These are phyloP conservation scores for Saccharomyces hybrid DNA, from an alignment of 1,139 yeast genomes.

Conservation along the genomic window DNA sequence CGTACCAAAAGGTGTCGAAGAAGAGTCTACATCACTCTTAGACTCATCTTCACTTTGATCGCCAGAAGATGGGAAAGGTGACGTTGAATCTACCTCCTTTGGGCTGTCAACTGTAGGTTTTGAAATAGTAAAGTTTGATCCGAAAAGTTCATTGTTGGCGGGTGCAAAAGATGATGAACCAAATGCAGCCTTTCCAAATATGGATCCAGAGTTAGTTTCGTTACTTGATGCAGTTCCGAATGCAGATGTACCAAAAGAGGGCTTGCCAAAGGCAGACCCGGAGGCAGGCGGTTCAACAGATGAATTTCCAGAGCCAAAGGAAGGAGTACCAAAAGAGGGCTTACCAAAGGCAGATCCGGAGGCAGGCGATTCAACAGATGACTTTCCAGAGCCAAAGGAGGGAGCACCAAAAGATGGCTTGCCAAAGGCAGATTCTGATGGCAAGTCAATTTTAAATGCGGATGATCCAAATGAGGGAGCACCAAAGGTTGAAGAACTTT, in stretches of 20 bases:
- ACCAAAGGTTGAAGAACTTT: slow-evolving; percentile 4
- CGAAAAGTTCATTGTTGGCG: too few species aligned
- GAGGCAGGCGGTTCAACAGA: slow-evolving; percentile 7
- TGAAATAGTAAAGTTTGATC: neutral
- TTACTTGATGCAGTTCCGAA: slow-evolving; percentile 2
- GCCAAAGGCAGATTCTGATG: slow-evolving; percentile 16
- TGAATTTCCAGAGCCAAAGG: slow-evolving; percentile 7
- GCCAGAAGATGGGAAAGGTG: neutral
- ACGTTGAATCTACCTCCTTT: neutral
- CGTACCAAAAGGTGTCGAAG: neutral
- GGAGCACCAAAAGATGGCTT: slow-evolving; percentile 15
- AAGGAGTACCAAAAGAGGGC: slow-evolving; percentile 11
- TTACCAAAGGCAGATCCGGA: slow-evolving; percentile 17
- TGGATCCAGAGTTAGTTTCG: slow-evolving; percentile 4
- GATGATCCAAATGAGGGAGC: slow-evolving; percentile 10
- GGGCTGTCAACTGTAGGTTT: neutral
- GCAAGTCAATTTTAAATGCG: slow-evolving; percentile 4
- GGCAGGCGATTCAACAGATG: slow-evolving; percentile 11
- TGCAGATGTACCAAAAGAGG: slow-evolving; percentile 8
- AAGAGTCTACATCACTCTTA: neutral
- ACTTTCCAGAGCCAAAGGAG: slow-evolving; percentile 11
- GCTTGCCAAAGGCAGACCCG: slow-evolving; percentile 12
- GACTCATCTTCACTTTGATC: neutral
- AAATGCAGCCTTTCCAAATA: slow-evolving; percentile 21
- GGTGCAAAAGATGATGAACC: slow-evolving; percentile 13